Conservation (phyloP, 805 yeast genomes). For the Pichia insulana region DNA sequence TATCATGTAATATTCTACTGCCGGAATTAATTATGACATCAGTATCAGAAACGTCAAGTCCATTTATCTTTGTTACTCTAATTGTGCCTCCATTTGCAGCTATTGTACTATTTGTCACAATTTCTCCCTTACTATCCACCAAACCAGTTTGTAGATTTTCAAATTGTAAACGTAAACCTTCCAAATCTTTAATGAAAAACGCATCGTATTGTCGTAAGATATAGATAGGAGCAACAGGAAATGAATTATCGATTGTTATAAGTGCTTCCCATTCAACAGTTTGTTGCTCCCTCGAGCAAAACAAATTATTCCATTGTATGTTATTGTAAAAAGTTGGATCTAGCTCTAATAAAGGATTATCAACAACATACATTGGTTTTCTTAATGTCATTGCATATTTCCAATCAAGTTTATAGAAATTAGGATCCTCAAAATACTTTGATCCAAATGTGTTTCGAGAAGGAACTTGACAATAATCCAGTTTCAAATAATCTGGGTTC, state of each 20-base stretch:
- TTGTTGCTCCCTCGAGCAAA: not conserved
- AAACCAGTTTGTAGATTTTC: conserved; percentile 36
- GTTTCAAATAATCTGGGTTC: conserved; percentile 15
- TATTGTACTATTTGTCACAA: conserved; percentile 23
- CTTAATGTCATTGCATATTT: conserved; percentile 32
- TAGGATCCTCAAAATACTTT: conserved; percentile 28
- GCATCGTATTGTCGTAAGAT: conserved; percentile 18
- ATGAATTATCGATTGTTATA: conserved; percentile 3
- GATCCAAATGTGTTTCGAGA: conserved; percentile 21
- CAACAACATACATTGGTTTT: conserved; percentile 31
- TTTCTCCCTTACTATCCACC: conserved; percentile 33
- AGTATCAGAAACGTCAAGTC: not conserved
- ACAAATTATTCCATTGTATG: no score
- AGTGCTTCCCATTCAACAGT: conserved; percentile 12
- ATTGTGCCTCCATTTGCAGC: not conserved
- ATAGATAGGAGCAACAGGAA: conserved; percentile 3
- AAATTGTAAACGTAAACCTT: conserved; percentile 35
- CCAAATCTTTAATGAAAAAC: conserved; percentile 33
- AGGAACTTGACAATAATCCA: conserved; percentile 12
- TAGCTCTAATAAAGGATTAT: conserved; percentile 21
- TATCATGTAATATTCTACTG: not conserved
- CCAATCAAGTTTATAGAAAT: conserved; percentile 39
- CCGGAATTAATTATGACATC: not conserved
- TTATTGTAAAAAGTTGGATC: conserved; percentile 23
- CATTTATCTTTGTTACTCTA: conserved; percentile 1